Base-by-base conservation (phyloP, 2,329 filamentous ascomycete species). In the Claviceps purpurea region DNA sequence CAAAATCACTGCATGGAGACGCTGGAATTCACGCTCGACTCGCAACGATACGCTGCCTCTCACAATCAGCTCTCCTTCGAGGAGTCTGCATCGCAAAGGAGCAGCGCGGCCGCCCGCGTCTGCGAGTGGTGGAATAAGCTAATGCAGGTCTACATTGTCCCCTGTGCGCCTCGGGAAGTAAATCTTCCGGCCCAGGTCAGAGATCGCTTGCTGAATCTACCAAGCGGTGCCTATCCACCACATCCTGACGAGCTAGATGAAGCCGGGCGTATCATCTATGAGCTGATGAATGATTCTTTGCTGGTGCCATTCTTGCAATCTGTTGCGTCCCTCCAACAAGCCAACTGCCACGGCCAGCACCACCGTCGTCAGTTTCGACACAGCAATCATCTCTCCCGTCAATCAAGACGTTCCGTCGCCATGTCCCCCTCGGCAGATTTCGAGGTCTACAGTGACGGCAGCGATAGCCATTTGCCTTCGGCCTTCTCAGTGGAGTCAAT, bases 1-100 rank as follows among this genome's bases (percentile, higher is more conserved):
- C 90, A 95, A 64, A 97, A 97, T 62, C 91, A 97, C 69, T 98
- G 93, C 65, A 74, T 97, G 57, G 93, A 98, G 68, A 96, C 90
- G 1, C 75, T 98, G 41, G 93, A 97, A 65, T 98, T 98, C 67
- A 95, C 90, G 42, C 85, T 96, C 76, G 93, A 96, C 65, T 87
- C 91, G 22, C 86, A 89, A 53, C 80, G 89, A 55, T 98, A 97
- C 65, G 78, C 81, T 50, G 70, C 79, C 53, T 79, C 79, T 52
- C 72, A 78, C 59, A 62, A 67, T 24, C 70, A 77, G 54, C 65
- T 73, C 40, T 62, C 68, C 18, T 58, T 62, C 45, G 70, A 72
- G 54, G 53, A 59, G 8, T 66, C 60, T 53, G 73, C 62, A 62
- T 67, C 61, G 0, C 61, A 63, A 8, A 69, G 75, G 20, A 72